Conservation (phyloP, 108 stramenopile genomes). For the Cyclotella kingstonii region DNA sequence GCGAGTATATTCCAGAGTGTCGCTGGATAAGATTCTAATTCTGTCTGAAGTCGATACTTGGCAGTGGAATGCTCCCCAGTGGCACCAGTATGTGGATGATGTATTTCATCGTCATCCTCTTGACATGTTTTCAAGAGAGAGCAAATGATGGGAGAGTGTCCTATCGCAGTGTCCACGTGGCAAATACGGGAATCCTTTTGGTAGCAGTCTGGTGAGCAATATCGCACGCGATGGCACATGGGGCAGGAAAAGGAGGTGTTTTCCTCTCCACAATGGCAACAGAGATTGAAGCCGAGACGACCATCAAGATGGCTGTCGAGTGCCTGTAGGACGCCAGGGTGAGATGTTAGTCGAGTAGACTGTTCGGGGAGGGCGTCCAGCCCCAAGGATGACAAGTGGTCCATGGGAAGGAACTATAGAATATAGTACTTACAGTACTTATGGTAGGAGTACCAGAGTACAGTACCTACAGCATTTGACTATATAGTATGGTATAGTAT, state of each 20-base stretch:
- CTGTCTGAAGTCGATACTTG: conserved; percentile 68
- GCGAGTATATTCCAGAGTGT: conserved; percentile 76
- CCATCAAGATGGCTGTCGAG: conserved; percentile 23
- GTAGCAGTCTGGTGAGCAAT: conserved; percentile 71
- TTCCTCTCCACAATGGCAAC: conserved; percentile 35
- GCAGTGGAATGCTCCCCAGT: too few relatives aligned
- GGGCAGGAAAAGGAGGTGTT: conserved; percentile 57
- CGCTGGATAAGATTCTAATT: conserved; percentile 84
- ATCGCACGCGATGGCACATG: conserved; percentile 66
- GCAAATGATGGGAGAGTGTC: conserved; percentile 79
- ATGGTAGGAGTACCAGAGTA: too few relatives aligned
- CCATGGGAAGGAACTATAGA: too few relatives aligned
- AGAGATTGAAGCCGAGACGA: conserved; percentile 36
- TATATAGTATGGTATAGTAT: too few relatives aligned
- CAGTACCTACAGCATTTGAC: too few relatives aligned
- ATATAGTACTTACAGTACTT: too few relatives aligned
- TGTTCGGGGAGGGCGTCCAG: conserved; percentile 63
- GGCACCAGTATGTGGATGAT: too few relatives aligned
- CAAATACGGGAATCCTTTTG: conserved; percentile 41
- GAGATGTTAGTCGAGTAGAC: conserved; percentile 48
- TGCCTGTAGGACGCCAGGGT: conserved; percentile 34
- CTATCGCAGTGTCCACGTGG: conserved; percentile 28
- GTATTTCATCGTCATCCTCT: conserved; percentile 78
- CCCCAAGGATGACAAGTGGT: conserved; percentile 59
- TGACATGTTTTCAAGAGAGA: conserved; percentile 65